A percentile compares a stretch with the other conserved stretches of the same genome.
Conservation (phyloP, 2,329 filamentous ascomycete species). For the Calonectria pseudoturangicola region DNA sequence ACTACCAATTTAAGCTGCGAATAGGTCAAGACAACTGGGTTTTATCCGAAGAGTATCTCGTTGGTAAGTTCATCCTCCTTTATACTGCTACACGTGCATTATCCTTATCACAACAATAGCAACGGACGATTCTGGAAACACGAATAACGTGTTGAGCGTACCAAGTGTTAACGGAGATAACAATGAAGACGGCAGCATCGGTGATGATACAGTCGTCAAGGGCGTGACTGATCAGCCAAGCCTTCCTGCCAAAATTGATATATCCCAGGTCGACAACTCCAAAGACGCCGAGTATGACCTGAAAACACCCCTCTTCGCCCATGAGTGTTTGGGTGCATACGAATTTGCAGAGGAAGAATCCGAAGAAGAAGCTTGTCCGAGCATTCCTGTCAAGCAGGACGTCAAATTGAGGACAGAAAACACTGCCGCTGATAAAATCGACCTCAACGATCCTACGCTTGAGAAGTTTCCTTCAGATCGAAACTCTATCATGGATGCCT, state of each 20-base stretch:
- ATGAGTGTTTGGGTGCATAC: conserved; percentile 67
- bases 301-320: conserved; percentile 66
- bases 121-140: conserved; percentile 67
- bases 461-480: conserved; percentile 69
- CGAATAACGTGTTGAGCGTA: conserved; percentile 67
- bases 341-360: conserved; percentile 58
- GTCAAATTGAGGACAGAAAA: conserved; percentile 46
- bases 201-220: conserved; percentile 41
- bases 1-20: conserved; percentile 85
- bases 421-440: conserved; percentile 50
- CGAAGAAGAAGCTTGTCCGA: conserved; percentile 53
- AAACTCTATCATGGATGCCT: conserved; percentile 65
- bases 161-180: conserved; percentile 32
- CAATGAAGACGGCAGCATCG: conserved; percentile 39
- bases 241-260: neutral
- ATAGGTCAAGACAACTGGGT: conserved; percentile 80
- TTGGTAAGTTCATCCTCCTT: conserved; percentile 67
- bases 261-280: conserved; percentile 22
- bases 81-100: neutral
- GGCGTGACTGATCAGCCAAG: conserved; percentile 5
- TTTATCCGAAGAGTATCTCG: conserved; percentile 77
- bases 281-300: conserved; percentile 47
- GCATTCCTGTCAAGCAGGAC: conserved; percentile 44
- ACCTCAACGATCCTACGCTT: conserved; percentile 68
- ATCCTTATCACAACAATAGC: conserved; percentile 47